Base-by-base conservation (phyloP, 2,329 filamentous ascomycete genomes). In the Penicillium sp. region DNA sequence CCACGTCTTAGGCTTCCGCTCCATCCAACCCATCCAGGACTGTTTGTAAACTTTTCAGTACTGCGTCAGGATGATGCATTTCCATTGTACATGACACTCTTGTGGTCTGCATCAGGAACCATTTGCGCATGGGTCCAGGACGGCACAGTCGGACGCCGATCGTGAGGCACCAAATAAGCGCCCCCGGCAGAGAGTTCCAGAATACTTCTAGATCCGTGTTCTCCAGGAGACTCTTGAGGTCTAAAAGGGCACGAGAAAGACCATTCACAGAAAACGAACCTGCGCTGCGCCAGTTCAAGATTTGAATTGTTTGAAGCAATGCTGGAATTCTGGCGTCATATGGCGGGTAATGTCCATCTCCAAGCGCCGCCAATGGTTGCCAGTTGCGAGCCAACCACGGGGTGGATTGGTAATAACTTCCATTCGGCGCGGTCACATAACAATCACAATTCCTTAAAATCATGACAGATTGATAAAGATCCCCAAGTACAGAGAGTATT, bases 81-180 rank as follows among this genome's bases (percentile, higher is more conserved):
- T 53, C 53, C 35, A 63, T 54, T 5, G 59, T 56, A 48, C 57
- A 61, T 15, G 56, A 43, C 8, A 57, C 49, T 4, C 64, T 48
- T 20, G 51, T 54, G 8, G 59, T 52, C 43, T 64, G 62, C 64
- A 66, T 63, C 18, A 65, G 26, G 41, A 61, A 61, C 61, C 64
- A 65, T 52, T 55, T 62, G 3, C 46, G 59, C 3, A 42, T 11
- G 1, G 48, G 18, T 4, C 53, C 49, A 5, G 45, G 51, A 4
- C 45, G 46, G 23, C 54, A 62, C 23, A 57, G 29, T 25, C 63
- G 56, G 31, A 57, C 51, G 7, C 62, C 60, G 29, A 65, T 57
- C 6, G 44, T 51, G 6, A 65, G 41, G 27, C 58, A 64, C 60
- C 62, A 66, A 11, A 62, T 62, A 18, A 66, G 44, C 25, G 60